Evolutionary conservation across 768 basidiomycete species (phyloP).

Genomic region (Neoboletus brunneissimus): DNA sequence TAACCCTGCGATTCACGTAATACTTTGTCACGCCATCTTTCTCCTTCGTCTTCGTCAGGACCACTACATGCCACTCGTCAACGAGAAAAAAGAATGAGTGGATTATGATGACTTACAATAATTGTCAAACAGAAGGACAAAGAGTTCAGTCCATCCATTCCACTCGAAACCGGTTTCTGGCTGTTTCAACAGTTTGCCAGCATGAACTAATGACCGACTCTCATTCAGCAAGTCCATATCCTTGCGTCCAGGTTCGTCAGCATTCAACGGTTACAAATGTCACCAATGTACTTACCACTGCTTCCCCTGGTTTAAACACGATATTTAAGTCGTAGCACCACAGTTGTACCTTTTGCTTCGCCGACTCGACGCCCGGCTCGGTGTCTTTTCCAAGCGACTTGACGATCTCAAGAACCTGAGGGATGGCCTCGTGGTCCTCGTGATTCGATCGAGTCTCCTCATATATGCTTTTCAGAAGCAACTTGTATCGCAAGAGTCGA

Average conservation of each 20-base stretch:
- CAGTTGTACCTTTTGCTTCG: constrained; percentile 86
- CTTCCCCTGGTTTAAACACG: constrained; percentile 75
- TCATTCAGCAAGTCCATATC: constrained; percentile 90
- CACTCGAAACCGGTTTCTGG: constrained; percentile 86
- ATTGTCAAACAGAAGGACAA: constrained; percentile 91
- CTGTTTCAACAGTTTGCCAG: constrained; percentile 79
- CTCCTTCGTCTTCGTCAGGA: constrained; percentile 83
- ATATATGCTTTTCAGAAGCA: constrained; percentile 76
- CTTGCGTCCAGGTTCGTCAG: constrained; percentile 26
- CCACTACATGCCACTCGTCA: constrained; percentile 50
- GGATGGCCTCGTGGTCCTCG: constrained; percentile 80
- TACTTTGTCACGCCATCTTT: constrained; percentile 75
- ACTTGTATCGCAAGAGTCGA: constrained; percentile 82
- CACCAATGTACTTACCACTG: constrained; percentile 42
- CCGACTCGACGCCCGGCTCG: constrained; percentile 80
- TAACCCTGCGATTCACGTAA: constrained; percentile 74
- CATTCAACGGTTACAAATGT: neutral
- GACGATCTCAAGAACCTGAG: constrained; percentile 84
- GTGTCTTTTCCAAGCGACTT: constrained; percentile 82
- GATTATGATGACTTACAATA: constrained; percentile 59
- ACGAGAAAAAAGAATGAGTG: neutral
- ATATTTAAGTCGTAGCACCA: constrained; percentile 83
- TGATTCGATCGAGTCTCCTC: constrained; percentile 72
- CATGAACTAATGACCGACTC: constrained; percentile 78
- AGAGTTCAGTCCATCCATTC: constrained; percentile 89